Evolutionary conservation across 768 basidiomycete species (phyloP).

Genomic region (Rubroboletus pulcherrimus): DNA sequence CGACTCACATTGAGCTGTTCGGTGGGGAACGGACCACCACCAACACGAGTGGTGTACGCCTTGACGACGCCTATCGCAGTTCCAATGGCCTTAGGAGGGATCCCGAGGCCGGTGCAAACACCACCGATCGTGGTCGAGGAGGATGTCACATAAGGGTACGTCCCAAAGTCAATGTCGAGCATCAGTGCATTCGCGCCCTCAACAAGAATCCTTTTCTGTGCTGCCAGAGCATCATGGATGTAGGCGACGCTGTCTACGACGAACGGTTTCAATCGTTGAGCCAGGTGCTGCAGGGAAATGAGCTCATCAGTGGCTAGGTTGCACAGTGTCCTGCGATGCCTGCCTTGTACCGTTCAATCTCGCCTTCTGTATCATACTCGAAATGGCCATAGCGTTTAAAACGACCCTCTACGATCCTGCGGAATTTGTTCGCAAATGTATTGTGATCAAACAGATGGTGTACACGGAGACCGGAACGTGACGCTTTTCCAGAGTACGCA

Average conservation of each 20-base stretch:
- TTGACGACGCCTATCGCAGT: slow-evolving; percentile 91
- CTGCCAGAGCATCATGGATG: slow-evolving; percentile 73
- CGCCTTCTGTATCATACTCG: slow-evolving; percentile 97
- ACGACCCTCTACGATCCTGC: slow-evolving; percentile 91
- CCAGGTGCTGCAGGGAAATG: slow-evolving; percentile 54
- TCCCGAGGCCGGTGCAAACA: slow-evolving; percentile 95
- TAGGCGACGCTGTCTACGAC: slow-evolving; percentile 87
- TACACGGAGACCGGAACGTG: slow-evolving; percentile 90
- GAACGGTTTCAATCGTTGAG: slow-evolving; percentile 79
- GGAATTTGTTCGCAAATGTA: slow-evolving; percentile 86
- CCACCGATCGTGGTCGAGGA: slow-evolving; percentile 93
- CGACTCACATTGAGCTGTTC: slow-evolving; percentile 82
- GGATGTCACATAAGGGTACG: slow-evolving; percentile 96
- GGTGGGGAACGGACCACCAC: slow-evolving; percentile 97
- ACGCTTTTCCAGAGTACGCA: slow-evolving; percentile 96
- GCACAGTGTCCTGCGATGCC: slow-evolving; percentile 4
- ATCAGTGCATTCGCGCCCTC: slow-evolving; percentile 98
- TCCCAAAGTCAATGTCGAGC: slow-evolving; percentile 98
- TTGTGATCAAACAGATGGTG: slow-evolving; percentile 92
- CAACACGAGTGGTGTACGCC: slow-evolving; percentile 97
- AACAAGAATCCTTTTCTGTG: slow-evolving; percentile 80
- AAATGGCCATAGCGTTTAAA: slow-evolving; percentile 98
- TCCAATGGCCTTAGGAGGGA: slow-evolving; percentile 88
- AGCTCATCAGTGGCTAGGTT: not conserved
- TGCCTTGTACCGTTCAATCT: slow-evolving; percentile 91